Conservation (phyloP, 768 basidiomycete species). For the Hygrophorus russula region DNA sequence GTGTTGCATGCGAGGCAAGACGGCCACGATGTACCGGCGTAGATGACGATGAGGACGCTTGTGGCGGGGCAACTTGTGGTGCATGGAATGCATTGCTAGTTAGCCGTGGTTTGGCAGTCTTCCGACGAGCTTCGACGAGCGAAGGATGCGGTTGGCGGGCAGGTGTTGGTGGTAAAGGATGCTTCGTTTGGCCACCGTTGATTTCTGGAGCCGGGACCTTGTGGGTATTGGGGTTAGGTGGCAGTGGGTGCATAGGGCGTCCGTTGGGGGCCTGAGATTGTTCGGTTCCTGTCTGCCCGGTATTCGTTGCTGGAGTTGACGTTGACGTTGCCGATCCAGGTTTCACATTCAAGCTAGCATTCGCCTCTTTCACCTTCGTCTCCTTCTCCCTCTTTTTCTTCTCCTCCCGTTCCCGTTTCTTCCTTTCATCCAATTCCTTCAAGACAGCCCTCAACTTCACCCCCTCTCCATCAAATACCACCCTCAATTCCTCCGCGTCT, state of each 20-base stretch:
- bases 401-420: constrained; percentile 37
- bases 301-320: constrained; percentile 4
- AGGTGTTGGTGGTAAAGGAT: constrained; percentile 9
- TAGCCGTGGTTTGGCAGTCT: background rate
- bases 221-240: constrained; percentile 6
- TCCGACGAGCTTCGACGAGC: background rate
- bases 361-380: constrained; percentile 7
- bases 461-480: constrained; percentile 75
- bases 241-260: constrained; percentile 5
- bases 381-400: constrained; percentile 23
- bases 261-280: background rate
- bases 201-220: background rate
- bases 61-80: constrained; percentile 1
- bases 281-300: background rate
- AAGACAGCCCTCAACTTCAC: constrained; percentile 50
- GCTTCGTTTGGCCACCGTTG: constrained; percentile 4
- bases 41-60: constrained; percentile 9
- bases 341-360: constrained; percentile 3
- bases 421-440: constrained; percentile 50
- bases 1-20: background rate
- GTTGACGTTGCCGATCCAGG: background rate
- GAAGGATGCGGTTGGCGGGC: background rate
- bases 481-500: constrained; percentile 55
- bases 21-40: constrained; percentile 6
- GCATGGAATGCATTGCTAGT: background rate